phyloP scores from a whole-genome alignment of 2,329 filamentous ascomycete genomes.

The Hypomyces rosellus region DNA sequence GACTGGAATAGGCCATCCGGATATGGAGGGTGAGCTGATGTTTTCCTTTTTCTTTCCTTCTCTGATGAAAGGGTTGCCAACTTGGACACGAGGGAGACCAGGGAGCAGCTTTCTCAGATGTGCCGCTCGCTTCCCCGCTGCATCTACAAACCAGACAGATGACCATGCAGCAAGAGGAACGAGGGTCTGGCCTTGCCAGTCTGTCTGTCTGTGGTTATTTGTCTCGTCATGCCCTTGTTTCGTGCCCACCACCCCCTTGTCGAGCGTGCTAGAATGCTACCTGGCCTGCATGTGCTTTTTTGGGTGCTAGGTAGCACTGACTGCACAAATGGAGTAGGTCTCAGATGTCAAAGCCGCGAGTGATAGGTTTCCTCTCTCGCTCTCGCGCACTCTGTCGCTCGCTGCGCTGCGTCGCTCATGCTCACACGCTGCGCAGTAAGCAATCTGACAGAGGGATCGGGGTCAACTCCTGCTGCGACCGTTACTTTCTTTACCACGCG shows the following conservation, averaged over 20 bases:
- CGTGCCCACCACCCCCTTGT: too few relatives aligned
- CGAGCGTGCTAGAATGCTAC: too few relatives aligned
- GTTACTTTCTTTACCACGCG: too few relatives aligned
- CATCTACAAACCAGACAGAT: background rate
- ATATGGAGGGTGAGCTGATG: background rate
- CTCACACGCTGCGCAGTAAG: too few relatives aligned
- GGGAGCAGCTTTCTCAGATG: constrained; percentile 1
- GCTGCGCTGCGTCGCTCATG: too few relatives aligned
- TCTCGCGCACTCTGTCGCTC: too few relatives aligned
- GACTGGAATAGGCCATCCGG: background rate
- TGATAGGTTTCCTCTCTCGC: background rate
- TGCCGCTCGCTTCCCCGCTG: background rate
- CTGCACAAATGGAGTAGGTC: background rate
- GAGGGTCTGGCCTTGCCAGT: background rate
- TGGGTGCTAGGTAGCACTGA: background rate
- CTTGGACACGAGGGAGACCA: background rate
- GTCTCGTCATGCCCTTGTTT: background rate
- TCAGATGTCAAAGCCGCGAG: background rate
- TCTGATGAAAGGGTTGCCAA: background rate
- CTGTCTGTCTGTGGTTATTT: too few relatives aligned
- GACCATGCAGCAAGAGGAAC: background rate
- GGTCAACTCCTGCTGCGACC: too few relatives aligned
- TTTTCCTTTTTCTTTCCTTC: background rate
- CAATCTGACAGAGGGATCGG: too few relatives aligned
- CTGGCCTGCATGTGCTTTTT: too few relatives aligned